These are phyloP conservation scores for Leccinum broughii DNA, from an alignment of 768 basidiomycete species.

Conservation along the genomic window DNA sequence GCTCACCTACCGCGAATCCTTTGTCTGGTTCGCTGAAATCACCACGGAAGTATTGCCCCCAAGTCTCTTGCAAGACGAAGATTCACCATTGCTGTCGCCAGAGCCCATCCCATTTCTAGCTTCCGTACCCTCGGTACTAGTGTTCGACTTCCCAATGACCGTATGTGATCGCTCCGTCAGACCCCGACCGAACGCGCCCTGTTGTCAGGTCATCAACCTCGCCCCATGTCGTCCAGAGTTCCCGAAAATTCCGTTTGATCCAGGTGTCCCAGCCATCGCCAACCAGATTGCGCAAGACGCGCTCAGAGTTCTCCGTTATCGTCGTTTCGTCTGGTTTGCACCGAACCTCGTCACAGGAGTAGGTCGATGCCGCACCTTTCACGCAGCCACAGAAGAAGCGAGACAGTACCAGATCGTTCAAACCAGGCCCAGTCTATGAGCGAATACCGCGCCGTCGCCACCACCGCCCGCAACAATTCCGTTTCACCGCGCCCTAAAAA, in stretches of 20 bases:
- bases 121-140: neutral
- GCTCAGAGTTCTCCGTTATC: neutral
- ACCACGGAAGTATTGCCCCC: neutral
- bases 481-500: constrained; percentile 13
- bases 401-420: neutral
- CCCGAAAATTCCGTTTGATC: neutral
- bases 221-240: neutral
- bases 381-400: neutral
- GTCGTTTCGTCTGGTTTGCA: constrained; percentile 2
- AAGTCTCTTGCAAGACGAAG: neutral
- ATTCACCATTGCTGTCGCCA: neutral
- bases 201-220: neutral
- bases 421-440: neutral
- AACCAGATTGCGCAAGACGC: neutral
- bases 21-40: neutral
- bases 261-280: neutral
- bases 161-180: too few relatives aligned
- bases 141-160: neutral
- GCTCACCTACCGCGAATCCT: neutral
- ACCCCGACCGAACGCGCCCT: neutral
- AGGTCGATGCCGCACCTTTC: neutral
- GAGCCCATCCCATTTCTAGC: neutral
- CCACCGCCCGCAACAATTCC: constrained; percentile 11
- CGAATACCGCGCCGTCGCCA: neutral
- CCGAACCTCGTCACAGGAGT: neutral